Evolutionary conservation across 1,139 yeast species (phyloP).

Genomic region (Scheffersomyces lignicola): DNA sequence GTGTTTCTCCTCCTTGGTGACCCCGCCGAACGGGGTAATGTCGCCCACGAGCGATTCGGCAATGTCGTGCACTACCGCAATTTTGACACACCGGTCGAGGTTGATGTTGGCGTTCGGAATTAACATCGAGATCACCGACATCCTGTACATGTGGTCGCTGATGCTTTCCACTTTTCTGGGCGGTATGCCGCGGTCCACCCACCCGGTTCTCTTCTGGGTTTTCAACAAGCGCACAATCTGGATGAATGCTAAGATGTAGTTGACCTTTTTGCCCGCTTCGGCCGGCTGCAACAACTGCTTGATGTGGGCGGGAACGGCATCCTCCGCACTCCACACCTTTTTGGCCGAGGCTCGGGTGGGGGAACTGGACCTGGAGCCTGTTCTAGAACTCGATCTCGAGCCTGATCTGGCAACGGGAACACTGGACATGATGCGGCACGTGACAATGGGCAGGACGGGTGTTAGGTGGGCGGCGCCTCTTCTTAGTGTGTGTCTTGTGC

Average conservation of each 20-base stretch:
- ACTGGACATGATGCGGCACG: too few species aligned
- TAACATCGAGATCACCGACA: conserved; percentile 82
- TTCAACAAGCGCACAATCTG: conserved; percentile 77
- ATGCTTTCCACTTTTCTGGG: conserved; percentile 63
- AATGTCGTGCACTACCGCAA: conserved; percentile 88
- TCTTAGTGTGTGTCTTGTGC: too few species aligned
- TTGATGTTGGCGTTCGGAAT: conserved; percentile 46
- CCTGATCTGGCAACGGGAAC: too few species aligned
- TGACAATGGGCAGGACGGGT: too few species aligned
- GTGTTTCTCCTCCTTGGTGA: conserved; percentile 71
- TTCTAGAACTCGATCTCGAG: too few species aligned
- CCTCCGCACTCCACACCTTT: conserved; percentile 57
- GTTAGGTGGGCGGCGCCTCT: too few species aligned
- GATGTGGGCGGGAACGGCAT: conserved; percentile 56
- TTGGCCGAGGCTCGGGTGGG: conserved; percentile 13
- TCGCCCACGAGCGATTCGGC: conserved; percentile 96
- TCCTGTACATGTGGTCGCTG: conserved; percentile 95
- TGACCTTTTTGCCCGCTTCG: conserved; percentile 24
- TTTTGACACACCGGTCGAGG: conserved; percentile 68
- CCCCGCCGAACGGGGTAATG: conserved; percentile 81
- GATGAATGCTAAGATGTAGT: conserved; percentile 67
- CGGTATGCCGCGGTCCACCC: conserved; percentile 77
- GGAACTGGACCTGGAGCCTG: conserved; percentile 1
- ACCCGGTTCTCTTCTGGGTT: conserved; percentile 86
- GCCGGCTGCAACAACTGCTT: conserved; percentile 36